Evolutionary conservation across 306 rosid genomes (phyloP).

Genomic region (Fragaria iinumae): DNA sequence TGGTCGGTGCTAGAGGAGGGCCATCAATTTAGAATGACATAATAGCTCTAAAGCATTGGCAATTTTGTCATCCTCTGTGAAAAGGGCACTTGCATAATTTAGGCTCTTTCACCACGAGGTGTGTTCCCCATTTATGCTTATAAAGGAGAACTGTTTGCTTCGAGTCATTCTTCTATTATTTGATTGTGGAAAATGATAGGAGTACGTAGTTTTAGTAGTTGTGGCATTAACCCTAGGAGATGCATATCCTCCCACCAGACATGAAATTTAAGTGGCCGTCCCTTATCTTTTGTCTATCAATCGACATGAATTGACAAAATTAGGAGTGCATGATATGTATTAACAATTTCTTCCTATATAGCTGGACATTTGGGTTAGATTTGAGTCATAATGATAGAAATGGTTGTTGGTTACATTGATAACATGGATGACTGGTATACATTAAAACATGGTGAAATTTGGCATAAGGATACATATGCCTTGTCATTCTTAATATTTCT

Average conservation of each 20-base stretch:
- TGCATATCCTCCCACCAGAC: neutral
- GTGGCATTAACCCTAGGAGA: neutral
- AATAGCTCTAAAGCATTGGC: neutral
- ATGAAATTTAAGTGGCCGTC: neutral
- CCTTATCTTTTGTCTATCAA: neutral
- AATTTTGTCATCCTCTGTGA: neutral
- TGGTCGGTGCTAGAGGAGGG: slow-evolving; percentile 35
- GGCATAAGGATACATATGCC: neutral
- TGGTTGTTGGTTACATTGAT: neutral
- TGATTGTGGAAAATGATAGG: slow-evolving; percentile 4
- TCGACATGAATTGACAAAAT: neutral
- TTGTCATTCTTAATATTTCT: neutral
- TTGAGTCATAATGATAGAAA: neutral
- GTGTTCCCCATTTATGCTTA: neutral
- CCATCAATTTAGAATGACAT: neutral
- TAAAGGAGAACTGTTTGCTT: neutral
- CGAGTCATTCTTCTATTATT: neutral
- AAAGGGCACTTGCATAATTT: neutral
- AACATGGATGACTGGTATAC: neutral
- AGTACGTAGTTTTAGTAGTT: neutral
- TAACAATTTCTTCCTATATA: neutral
- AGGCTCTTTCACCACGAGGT: neutral
- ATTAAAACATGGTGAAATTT: neutral
- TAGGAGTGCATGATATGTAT: too few relatives aligned
- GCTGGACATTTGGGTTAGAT: neutral